A percentile compares a stretch with the other conserved stretches of the same genome.
These are phyloP conservation scores for Curvularia hawaiiensis DNA, from an alignment of 2,329 filamentous ascomycete species.

Conservation along the genomic window DNA sequence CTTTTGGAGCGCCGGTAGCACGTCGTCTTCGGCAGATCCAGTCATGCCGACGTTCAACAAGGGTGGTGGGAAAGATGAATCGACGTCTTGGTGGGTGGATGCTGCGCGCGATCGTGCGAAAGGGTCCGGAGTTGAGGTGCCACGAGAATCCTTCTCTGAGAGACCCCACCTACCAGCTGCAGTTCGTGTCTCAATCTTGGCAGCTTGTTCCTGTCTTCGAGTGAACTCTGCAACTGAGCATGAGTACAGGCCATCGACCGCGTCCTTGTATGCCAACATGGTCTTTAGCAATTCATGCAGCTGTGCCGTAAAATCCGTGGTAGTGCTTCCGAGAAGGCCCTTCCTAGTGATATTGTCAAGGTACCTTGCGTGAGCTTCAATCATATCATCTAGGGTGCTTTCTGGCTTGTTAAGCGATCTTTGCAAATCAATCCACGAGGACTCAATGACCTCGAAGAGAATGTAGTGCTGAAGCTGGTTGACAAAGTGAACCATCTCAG, in stretches of 20 bases:
- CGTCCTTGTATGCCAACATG: slow-evolving; percentile 93
- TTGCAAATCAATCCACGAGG: slow-evolving; percentile 91
- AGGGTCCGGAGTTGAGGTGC: slow-evolving; percentile 28
- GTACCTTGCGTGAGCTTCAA: slow-evolving; percentile 87
- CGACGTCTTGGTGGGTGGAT: slow-evolving; percentile 36
- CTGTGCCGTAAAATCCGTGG: slow-evolving; percentile 81
- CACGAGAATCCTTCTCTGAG: slow-evolving; percentile 55
- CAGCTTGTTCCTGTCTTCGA: slow-evolving; percentile 80
- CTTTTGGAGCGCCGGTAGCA: slow-evolving; percentile 76
- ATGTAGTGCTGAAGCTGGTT: slow-evolving; percentile 98
- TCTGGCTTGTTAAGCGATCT: slow-evolving; percentile 80
- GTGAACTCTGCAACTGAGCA: slow-evolving; percentile 96
- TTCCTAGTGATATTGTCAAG: slow-evolving; percentile 95
- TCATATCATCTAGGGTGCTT: slow-evolving; percentile 92
- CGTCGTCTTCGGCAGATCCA: slow-evolving; percentile 59
- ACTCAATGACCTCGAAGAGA: slow-evolving; percentile 96
- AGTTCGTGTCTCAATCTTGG: slow-evolving; percentile 70
- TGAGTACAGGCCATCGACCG: slow-evolving; percentile 90
- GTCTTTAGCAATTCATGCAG: slow-evolving; percentile 89
- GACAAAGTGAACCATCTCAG: slow-evolving; percentile 98
- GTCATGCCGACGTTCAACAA: slow-evolving; percentile 42
- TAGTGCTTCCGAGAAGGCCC: slow-evolving; percentile 79
- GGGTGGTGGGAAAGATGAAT: slow-evolving; percentile 51
- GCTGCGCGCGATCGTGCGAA: slow-evolving; percentile 29
- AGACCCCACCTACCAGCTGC: slow-evolving; percentile 69